Evolutionary conservation across 441 rosid species (phyloP), one percentile per base, ranked within the genome.

Genomic region (Geranium incanum): DNA sequence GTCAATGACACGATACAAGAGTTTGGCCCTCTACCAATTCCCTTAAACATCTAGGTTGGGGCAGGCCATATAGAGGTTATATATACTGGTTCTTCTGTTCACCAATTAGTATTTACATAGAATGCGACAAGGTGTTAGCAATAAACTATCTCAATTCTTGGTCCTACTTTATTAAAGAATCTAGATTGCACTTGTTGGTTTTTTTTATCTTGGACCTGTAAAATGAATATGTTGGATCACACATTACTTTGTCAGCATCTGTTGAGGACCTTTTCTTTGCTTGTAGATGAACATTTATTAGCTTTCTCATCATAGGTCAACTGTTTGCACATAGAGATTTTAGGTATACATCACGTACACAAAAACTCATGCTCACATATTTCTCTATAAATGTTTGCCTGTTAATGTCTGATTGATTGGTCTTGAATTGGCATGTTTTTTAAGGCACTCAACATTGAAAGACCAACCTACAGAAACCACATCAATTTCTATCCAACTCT

Each of bases 401-500:
- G 4, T 59, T 15, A 62, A 50, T 66, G 23, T 72, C 66, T 68
- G 66, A 8, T 72, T 76, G 72, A 68, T 72, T 74, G 66, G 78
- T 73, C 71, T 75, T 81, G 70, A 69, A 75, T 77, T 73, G 75
- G 71, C 74, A 28, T 75, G 71, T 71, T 75, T 73, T 73, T 74
- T 62, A 76, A 91, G 97, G 89, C 83, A 79, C 75, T 78, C 82
- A 55, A 73, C 79, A 74, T 75, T 79, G 66, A 80, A 72, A 79
- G 78, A 82, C 79, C 85, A 79, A 75, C 77, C 72, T 71, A 73
- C 84, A 68, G 88, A 88, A 76, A 69, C 71, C 75, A 74, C 83
- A n/a, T 73, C 91, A 52, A 80, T 76, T 79, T 82, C 91, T 12
- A 78, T 94, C 73, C 89, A 87, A 80, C 97, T 94, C 70, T 87